Base-by-base conservation (phyloP, 805 yeast genomes). In the Candida xiaguanensis region DNA sequence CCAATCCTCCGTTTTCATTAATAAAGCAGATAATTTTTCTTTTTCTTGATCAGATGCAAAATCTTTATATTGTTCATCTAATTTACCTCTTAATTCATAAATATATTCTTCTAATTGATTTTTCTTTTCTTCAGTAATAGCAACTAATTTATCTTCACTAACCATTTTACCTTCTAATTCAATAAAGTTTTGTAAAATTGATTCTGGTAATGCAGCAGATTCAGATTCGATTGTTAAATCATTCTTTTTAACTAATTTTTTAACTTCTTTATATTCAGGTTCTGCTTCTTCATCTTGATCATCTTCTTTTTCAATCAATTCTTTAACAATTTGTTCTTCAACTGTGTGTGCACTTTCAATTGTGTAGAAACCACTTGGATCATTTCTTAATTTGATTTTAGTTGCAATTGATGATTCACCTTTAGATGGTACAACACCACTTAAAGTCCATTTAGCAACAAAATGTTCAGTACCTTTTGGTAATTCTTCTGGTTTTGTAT, bases 51-150 rank as follows among this genome's bases (percentile, higher is more conserved):
- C 95, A 51, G 85, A 76, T 42, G 97, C 96, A 62, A 90, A 93
- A 55, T 74, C 81, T 51, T 85, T 77, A 64, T 91, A 91, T 55
- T 81, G 82, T 41, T 89, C 99, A 44, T 90, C 98, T 59, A 93
- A 76, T 75, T 93, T 93, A 64, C 95, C 95, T 74, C 99, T 85
- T 69, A 91, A 80, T 57, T 88, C 95, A 72, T 93, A 93, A 59
- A 93, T 93, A 77, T 93, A 93, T 77, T 93, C 99, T 77, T 93
- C 99, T 47, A 93, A 77, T 50, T 96, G 93, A 67, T 93, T 93
- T 84, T 93, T 93, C 70, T 89, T 88, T 73, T 93, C 97, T 76
- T 93, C 98, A 51, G 98, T 93, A 73, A 93, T 98, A 51, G 95
- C 95, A 50, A 93, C 97, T 55, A 91, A 82, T 75, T 90, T 93